phyloP scores from a whole-genome alignment of 768 basidiomycete genomes.

The Lactifluus echinatus region DNA sequence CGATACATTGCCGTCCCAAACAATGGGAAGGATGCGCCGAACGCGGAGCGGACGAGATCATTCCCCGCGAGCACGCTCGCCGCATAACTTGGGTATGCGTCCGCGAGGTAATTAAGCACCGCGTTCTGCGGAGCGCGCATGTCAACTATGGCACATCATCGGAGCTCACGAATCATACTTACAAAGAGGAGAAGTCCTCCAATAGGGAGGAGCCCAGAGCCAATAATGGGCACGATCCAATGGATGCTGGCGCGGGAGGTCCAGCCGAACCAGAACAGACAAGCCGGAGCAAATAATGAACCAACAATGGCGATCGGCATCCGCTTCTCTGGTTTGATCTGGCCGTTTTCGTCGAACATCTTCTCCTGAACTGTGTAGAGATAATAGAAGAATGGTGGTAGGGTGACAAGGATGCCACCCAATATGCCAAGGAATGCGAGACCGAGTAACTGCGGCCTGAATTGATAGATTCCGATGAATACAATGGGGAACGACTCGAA shows the following conservation, averaged over 20 bases:
- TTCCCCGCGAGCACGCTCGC: conserved; percentile 31
- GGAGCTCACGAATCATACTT: conserved; percentile 17
- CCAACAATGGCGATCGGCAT: conserved; percentile 29
- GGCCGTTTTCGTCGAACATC: conserved; percentile 14
- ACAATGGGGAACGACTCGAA: conserved; percentile 31
- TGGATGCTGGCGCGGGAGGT: conserved; percentile 25
- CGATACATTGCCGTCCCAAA: conserved; percentile 23
- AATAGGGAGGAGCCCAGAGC: conserved; percentile 25
- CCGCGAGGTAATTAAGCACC: conserved; percentile 27
- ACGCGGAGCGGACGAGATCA: conserved; percentile 26
- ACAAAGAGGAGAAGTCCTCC: conserved; percentile 28
- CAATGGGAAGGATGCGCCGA: conserved; percentile 16
- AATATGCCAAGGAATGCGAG: conserved; percentile 27
- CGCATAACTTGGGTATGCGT: conserved; percentile 27
- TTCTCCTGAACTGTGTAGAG: conserved; percentile 11
- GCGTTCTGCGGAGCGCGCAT: conserved; percentile 5
- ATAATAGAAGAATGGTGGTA: conserved; percentile 15
- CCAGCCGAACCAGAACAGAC: conserved; percentile 31
- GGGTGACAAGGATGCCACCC: neutral
- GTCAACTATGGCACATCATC: neutral
- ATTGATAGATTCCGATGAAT: conserved; percentile 28
- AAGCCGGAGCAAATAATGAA: conserved; percentile 26
- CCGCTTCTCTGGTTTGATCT: conserved; percentile 26
- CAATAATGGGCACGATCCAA: conserved; percentile 31
- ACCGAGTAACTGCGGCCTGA: conserved; percentile 26